A percentile compares a stretch with the other conserved stretches of the same genome.
phyloP scores from a whole-genome alignment of 495 filamentous ascomycete species.

The Daldinia grandis region DNA sequence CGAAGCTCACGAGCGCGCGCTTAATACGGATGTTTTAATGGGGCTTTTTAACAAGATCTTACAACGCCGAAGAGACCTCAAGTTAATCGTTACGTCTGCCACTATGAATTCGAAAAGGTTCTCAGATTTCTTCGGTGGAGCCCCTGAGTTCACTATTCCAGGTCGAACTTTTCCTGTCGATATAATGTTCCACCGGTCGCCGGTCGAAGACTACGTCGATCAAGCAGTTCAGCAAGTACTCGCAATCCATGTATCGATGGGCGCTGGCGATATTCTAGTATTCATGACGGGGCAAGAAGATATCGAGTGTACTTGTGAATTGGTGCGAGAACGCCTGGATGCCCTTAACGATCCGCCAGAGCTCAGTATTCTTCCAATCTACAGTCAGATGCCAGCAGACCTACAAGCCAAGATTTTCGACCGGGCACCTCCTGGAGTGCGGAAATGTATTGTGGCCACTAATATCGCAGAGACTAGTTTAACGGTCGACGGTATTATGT shows the following conservation, averaged over 20 bases:
- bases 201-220: slow-evolving; percentile 98
- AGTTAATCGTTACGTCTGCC: slow-evolving; percentile 96
- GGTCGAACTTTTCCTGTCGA: slow-evolving; percentile 98
- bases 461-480: slow-evolving; percentile 99
- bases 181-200: slow-evolving; percentile 92
- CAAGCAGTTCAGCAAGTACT: slow-evolving; percentile 96
- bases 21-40: slow-evolving; percentile 98
- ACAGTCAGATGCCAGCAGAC: slow-evolving; percentile 99
- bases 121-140: slow-evolving; percentile 95
- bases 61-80: slow-evolving; percentile 86
- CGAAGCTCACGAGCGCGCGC: slow-evolving; percentile 95
- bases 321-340: slow-evolving; percentile 88
- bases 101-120: slow-evolving; percentile 99
- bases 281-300: slow-evolving; percentile 99
- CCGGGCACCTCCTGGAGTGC: slow-evolving; percentile 83
- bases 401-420: slow-evolving; percentile 98
- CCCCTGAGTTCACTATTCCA: slow-evolving; percentile 96
- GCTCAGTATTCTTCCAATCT: slow-evolving; percentile 94
- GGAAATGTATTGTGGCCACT: slow-evolving; percentile 97
- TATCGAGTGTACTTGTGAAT: slow-evolving; percentile 95
- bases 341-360: slow-evolving; percentile 94
- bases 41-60: slow-evolving; percentile 97
- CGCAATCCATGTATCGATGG: slow-evolving; percentile 95
- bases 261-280: slow-evolving; percentile 90
- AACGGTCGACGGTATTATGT: slow-evolving; percentile 99